Evolutionary conservation across 441 rosid genomes (phyloP).

Genomic region (Pelargonium fulgidum): DNA sequence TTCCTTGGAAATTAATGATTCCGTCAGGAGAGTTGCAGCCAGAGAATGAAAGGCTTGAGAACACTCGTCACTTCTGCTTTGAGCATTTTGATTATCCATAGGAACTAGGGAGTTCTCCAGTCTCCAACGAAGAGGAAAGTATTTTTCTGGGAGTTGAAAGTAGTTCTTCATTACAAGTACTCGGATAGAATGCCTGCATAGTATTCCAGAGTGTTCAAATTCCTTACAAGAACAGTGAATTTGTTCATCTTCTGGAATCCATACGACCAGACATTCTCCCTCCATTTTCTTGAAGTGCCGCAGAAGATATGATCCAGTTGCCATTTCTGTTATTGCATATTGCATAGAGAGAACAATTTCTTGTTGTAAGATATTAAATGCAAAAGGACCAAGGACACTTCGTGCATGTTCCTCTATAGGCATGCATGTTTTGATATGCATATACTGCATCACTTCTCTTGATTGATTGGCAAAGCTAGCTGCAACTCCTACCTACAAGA

Average conservation of each 20-base stretch:
- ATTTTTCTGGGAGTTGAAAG: conserved; percentile 74
- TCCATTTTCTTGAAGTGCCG: conserved; percentile 80
- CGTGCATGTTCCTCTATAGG: conserved; percentile 88
- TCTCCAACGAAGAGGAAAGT: conserved; percentile 64
- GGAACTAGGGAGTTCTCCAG: conserved; percentile 38
- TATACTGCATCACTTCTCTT: conserved; percentile 36
- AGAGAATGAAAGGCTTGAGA: conserved; percentile 60
- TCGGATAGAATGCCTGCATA: conserved; percentile 74
- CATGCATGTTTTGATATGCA: conserved; percentile 54
- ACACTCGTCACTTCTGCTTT: conserved; percentile 42
- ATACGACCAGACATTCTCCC: conserved; percentile 54
- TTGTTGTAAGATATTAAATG: conserved; percentile 61
- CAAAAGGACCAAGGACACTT: conserved; percentile 62
- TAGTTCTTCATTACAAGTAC: conserved; percentile 57
- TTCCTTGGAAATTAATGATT: conserved; percentile 54
- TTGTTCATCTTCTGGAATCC: conserved; percentile 70
- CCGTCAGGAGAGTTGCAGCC: conserved; percentile 51
- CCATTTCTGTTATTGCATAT: conserved; percentile 67
- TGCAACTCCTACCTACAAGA: conserved; percentile 46
- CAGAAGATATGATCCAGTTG: conserved; percentile 66
- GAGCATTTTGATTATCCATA: conserved; percentile 37
- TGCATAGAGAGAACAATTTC: conserved; percentile 73
- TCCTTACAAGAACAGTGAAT: conserved; percentile 89
- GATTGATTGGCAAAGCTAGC: conserved; percentile 38
- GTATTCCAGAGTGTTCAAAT: conserved; percentile 68